Percentiles rank a stretch among this genome's conserved stretches.
Evolutionary conservation across 1,284 basidiomycete species (phyloP).

Genomic region (Malassezia sympodialis): DNA sequence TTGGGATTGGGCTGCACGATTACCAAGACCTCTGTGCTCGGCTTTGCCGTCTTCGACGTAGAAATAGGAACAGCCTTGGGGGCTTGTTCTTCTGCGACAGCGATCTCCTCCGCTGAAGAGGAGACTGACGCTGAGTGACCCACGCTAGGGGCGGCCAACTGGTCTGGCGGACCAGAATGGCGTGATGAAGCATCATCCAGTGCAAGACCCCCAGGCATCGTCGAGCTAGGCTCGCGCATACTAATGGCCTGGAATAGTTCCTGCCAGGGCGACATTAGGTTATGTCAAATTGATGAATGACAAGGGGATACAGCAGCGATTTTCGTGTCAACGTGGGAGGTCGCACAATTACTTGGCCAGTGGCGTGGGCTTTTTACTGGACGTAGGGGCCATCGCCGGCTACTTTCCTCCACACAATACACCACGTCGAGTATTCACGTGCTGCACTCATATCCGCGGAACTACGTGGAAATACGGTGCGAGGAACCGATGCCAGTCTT

Average conservation of each 20-base stretch:
- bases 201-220: constrained; percentile 1
- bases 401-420: background rate
- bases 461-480: background rate
- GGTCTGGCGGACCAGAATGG: background rate
- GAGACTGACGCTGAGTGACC: background rate
- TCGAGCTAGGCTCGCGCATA: background rate
- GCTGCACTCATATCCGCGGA: background rate
- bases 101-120: background rate
- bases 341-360: background rate
- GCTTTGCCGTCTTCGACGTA: background rate
- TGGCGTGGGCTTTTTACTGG: background rate
- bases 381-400: background rate
- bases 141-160: background rate
- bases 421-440: background rate
- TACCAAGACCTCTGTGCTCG: constrained; percentile 37
- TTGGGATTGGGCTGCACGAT: constrained; percentile 66
- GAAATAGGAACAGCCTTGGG: background rate
- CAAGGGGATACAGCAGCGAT: background rate
- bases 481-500: too few relatives aligned
- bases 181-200: constrained; percentile 1
- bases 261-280: background rate
- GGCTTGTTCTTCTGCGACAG: background rate
- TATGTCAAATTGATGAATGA: background rate
- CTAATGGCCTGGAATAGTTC: background rate
- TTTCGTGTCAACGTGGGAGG: background rate